phyloP scores from a whole-genome alignment of 2,329 filamentous ascomycete species.

The Beauveria sp. region DNA sequence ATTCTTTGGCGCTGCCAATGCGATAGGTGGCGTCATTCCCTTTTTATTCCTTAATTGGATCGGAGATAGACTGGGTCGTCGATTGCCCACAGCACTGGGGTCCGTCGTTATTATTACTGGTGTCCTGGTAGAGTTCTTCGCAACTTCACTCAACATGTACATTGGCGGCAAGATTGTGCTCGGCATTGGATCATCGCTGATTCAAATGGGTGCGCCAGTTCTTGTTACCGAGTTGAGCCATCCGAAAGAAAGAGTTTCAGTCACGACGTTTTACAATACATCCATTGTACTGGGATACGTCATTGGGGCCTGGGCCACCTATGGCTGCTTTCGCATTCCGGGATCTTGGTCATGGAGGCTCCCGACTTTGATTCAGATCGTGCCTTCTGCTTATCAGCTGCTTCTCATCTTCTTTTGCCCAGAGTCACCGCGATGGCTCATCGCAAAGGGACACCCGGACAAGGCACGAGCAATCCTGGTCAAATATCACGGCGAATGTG shows the following conservation, averaged over 20 bases:
- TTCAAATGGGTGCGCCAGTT: slow-evolving; percentile 35
- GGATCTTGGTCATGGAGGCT: slow-evolving; percentile 42
- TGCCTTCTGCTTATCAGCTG: slow-evolving; percentile 35
- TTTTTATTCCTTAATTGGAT: slow-evolving; percentile 30
- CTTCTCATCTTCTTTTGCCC: slow-evolving; percentile 43
- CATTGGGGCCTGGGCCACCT: slow-evolving; percentile 30
- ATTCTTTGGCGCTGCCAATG: slow-evolving; percentile 31
- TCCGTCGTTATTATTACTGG: slow-evolving; percentile 32
- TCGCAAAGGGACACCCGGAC: slow-evolving; percentile 41
- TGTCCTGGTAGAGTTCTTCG: slow-evolving; percentile 28
- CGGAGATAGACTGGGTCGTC: slow-evolving; percentile 27
- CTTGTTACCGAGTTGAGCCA: slow-evolving; percentile 35
- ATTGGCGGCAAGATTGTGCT: slow-evolving; percentile 32
- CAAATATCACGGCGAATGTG: slow-evolving; percentile 44
- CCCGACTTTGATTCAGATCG: slow-evolving; percentile 44
- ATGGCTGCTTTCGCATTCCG: slow-evolving; percentile 22
- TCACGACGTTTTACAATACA: slow-evolving; percentile 32
- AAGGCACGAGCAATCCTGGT: slow-evolving; percentile 43
- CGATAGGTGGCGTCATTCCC: slow-evolving; percentile 32
- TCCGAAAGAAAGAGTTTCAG: slow-evolving; percentile 31
- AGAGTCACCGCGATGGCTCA: slow-evolving; percentile 53
- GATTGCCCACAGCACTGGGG: slow-evolving; percentile 27
- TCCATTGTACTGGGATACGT: slow-evolving; percentile 33
- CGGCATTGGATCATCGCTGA: slow-evolving; percentile 28
- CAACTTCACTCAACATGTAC: slow-evolving; percentile 28